Evolutionary conservation across 257 asterid genomes (phyloP), one percentile per base, ranked within the genome.

Genomic region (Nicotiana obtusifolia): DNA sequence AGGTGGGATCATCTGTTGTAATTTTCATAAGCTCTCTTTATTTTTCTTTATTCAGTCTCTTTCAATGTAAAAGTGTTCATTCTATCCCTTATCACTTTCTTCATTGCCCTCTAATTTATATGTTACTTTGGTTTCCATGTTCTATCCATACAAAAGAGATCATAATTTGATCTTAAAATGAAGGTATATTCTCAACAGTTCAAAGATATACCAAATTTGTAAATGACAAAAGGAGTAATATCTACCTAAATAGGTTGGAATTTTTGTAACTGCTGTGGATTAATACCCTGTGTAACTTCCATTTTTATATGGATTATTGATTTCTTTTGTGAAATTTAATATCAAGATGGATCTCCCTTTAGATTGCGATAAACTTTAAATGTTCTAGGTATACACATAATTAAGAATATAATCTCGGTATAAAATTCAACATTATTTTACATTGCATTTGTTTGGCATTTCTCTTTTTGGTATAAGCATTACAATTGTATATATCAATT

Each of bases 1-100:
- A 66, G 30, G 44, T 79, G 65, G 64, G 85, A 47, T 89, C 82
- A 88, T 68, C 10, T 68, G 56, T 37, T 68, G 56, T 2, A 2
- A 60, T 47, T 68, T 68, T 68, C 19, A 19, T 10, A 68, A n/a
- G 54, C n/a, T 35, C 30, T 35, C 31, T 67, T 35, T 9, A 31
- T 31, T 66, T 10, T 31, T 66, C 4, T 57, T 19, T 57, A 20
- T 60, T 60, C 65, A 60, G 22, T 20, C 2, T 60, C 15, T 60
- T 26, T 60, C 30, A 20, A 20, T 60, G 13, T 60, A 9, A 59
- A 59, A 33, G 10, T n/a, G 5, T n/a, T 8, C 30, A 60, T 60
- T 28, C 22, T 10, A 60, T n/a, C 64, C 14, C 28, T 15, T n/a
- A 20, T 7, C 9, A n/a, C 28, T n/a, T n/a, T 59, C 14, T 59